These are phyloP conservation scores for Coffea eugenioides DNA, from an alignment of 257 asterid species.

Conservation along the genomic window DNA sequence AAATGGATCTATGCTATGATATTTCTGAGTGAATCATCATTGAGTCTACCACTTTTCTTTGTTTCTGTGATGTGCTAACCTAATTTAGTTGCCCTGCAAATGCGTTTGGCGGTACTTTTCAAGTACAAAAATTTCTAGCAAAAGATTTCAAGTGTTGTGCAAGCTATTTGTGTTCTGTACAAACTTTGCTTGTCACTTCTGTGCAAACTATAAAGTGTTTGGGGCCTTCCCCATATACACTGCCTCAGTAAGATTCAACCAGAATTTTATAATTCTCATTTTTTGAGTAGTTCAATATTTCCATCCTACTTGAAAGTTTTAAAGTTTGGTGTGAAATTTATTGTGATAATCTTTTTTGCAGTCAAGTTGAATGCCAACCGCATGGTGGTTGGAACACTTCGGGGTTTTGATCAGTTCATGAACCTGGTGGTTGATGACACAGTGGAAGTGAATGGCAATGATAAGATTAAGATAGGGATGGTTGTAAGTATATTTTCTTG, in stretches of 20 bases:
- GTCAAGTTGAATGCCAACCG: slow-evolving; percentile 90
- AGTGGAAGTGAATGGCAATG: slow-evolving; percentile 86
- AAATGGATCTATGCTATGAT: background rate
- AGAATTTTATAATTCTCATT: background rate
- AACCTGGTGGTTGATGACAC: slow-evolving; percentile 81
- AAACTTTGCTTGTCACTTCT: background rate
- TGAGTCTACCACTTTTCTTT: background rate
- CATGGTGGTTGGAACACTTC: slow-evolving; percentile 81
- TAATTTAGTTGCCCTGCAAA: background rate
- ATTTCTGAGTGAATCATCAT: background rate
- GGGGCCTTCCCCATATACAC: background rate
- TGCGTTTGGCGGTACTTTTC: background rate
- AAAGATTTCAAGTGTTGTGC: background rate
- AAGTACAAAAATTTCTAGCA: background rate
- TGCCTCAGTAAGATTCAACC: background rate
- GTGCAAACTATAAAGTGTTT: background rate
- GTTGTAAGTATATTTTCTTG: slow-evolving; percentile 55
- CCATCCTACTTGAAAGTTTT: background rate
- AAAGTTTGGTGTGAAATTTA: background rate
- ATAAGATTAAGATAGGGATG: slow-evolving; percentile 89
- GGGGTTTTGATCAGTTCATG: slow-evolving; percentile 94
- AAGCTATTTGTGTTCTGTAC: background rate
- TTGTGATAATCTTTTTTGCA: slow-evolving; percentile 14
- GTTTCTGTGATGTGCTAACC: background rate
- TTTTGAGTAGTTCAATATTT: background rate